Base-by-base conservation (phyloP, 805 yeast species). In the Maudiozyma barnettii region DNA sequence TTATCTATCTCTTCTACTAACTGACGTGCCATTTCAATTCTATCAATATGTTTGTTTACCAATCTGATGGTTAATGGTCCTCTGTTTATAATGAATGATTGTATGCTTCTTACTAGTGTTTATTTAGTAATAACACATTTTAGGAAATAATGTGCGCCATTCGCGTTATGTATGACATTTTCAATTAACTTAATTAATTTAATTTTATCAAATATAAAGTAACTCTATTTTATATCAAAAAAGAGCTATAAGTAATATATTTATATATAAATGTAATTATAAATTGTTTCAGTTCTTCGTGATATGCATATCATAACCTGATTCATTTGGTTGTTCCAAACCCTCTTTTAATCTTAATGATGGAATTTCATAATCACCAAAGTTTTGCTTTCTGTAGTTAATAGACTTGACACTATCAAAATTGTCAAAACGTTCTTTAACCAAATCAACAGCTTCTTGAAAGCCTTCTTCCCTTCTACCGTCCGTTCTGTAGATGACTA, bases 1-100 rank as follows among this genome's bases (percentile, higher is more conserved):
- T 48, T 52, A 44, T 65, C 60, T 18, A 65, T 64, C 47, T 64
- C 68, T 49, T 65, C 69, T 2, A 64, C 63, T 38, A 58, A 48
- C 19, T 39, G 18, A 13, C 22, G 18, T 6, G 43, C 20, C 52
- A 47, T 44, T 37, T 35, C 6, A 4, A 26, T 12, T 26, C 8
- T 26, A 9, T 3, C 10, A 2, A 3, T 26, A 12, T 26, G 10
- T 26, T 12, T 26, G 10, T 9, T 26, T 4, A 12, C 10, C 10
- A 6, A 26, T 12, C 10, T 3, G 30, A 9, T 26, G 12, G 10
- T 26, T 12, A 6, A 9, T 26, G 30, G 2, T 26, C 30, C 10
- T 26, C 30, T n/a, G n/a, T n/a, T n/a, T n/a, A n/a, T n/a, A n/a
- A n/a, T n/a, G n/a, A n/a, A n/a, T n/a, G n/a, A n/a, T n/a, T n/a